phyloP scores from a whole-genome alignment of 805 yeast species.

The Candida anglica region DNA sequence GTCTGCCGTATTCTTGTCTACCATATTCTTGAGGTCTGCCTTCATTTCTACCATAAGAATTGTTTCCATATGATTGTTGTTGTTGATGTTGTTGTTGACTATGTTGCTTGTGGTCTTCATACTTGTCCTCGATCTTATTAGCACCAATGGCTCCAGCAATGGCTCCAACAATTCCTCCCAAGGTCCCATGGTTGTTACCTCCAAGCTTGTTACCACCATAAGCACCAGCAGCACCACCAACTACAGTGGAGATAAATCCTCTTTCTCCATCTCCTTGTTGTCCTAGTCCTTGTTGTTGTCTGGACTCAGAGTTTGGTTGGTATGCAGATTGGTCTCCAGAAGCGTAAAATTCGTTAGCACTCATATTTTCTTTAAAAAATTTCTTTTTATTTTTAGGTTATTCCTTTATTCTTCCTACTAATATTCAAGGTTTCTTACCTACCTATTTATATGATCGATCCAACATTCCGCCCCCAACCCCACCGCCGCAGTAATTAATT shows the following conservation, averaged over 20 bases:
- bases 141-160: conserved; percentile 26
- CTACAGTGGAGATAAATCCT: conserved; percentile 22
- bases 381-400: too few relatives aligned
- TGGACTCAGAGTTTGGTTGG: conserved; percentile 7
- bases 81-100: conserved; percentile 3
- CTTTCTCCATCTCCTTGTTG: conserved; percentile 20
- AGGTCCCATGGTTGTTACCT: conserved; percentile 19
- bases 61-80: neutral
- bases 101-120: conserved; percentile 4
- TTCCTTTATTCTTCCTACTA: too few relatives aligned
- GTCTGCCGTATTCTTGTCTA: conserved; percentile 6
- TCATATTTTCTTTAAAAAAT: conserved; percentile 3
- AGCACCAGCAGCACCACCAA: conserved; percentile 29
- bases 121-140: conserved; percentile 21
- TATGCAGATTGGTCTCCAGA: conserved; percentile 6
- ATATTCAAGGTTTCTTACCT: too few relatives aligned
- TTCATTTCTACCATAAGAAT: conserved; percentile 1
- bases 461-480: too few relatives aligned
- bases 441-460: too few relatives aligned
- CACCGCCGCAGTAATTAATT: too few relatives aligned
- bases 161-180: conserved; percentile 27
- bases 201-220: conserved; percentile 22
- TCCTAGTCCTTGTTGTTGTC: conserved; percentile 8
- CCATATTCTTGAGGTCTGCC: conserved; percentile 3
- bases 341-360: conserved; percentile 7